Percentiles rank a stretch among this genome's conserved stretches.
Evolutionary conservation across 768 basidiomycete genomes (phyloP).

Genomic region (Tremella yokohamensis): DNA sequence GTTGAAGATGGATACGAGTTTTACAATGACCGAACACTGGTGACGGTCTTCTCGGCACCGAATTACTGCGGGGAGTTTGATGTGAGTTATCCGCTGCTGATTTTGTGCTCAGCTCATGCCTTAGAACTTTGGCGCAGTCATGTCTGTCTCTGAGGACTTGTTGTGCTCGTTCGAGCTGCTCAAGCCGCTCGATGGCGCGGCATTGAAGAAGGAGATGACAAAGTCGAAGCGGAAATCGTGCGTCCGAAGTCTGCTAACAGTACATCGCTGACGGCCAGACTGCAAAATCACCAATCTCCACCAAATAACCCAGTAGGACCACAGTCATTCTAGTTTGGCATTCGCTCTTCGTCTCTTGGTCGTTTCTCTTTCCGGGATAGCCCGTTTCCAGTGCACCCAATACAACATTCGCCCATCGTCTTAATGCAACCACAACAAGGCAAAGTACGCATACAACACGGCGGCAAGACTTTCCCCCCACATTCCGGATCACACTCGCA

Average conservation of each 20-base stretch:
- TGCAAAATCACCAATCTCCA: conserved; percentile 52
- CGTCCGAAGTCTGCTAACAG: conserved; percentile 26
- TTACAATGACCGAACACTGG: conserved; percentile 97
- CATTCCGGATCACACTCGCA: too few relatives aligned
- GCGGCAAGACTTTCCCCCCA: too few relatives aligned
- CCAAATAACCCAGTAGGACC: conserved; percentile 42
- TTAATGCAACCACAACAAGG: too few relatives aligned
- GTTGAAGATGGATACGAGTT: conserved; percentile 97
- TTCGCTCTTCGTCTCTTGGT: too few relatives aligned
- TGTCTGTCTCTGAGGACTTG: conserved; percentile 92
- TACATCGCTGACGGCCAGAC: conserved; percentile 19
- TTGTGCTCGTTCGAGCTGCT: conserved; percentile 96
- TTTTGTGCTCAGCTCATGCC: conserved; percentile 58
- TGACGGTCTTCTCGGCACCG: conserved; percentile 97
- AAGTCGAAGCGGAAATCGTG: conserved; percentile 98
- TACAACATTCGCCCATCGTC: too few relatives aligned
- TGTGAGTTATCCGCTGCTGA: conserved; percentile 13
- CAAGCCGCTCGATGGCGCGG: conserved; percentile 90
- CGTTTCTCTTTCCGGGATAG: too few relatives aligned
- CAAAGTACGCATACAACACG: too few relatives aligned
- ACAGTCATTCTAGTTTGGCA: too few relatives aligned
- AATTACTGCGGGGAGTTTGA: conserved; percentile 57
- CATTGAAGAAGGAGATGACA: conserved; percentile 95
- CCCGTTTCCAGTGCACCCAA: too few relatives aligned
- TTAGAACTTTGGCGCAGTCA: conserved; percentile 52